Percentiles rank a stretch among this genome's conserved stretches.
phyloP scores from a whole-genome alignment of 192 early-diverging fungal species.

The Backusella circina region DNA sequence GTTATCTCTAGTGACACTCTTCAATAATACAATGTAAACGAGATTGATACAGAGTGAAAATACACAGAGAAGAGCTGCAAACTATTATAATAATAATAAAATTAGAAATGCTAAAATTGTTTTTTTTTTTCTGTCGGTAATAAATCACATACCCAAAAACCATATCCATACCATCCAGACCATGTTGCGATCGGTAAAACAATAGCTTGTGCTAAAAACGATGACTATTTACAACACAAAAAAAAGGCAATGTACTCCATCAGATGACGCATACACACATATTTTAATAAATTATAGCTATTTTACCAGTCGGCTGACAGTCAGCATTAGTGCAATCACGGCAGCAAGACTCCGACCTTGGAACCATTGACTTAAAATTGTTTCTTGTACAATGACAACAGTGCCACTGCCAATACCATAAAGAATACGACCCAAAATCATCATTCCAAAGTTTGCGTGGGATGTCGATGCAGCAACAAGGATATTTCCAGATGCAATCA shows the following conservation, averaged over 20 bases:
- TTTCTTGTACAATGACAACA: conserved; percentile 75
- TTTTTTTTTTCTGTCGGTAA: not conserved
- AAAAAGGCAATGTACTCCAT: not conserved
- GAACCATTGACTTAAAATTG: conserved; percentile 75
- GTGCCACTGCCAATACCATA: conserved; percentile 68
- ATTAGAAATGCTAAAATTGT: not conserved
- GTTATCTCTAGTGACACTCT: conserved; percentile 11
- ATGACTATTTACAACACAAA: conserved; percentile 35
- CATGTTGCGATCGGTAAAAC: conserved; percentile 55
- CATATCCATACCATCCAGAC: conserved; percentile 42
- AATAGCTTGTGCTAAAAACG: conserved; percentile 62
- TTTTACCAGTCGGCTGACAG: conserved; percentile 62
- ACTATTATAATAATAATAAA: conserved; percentile 31
- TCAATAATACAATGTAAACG: conserved; percentile 57
- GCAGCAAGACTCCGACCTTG: conserved; percentile 62
- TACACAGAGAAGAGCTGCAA: conserved; percentile 60
- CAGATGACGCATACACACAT: not conserved
- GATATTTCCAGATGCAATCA: conserved; percentile 52
- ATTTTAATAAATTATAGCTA: not conserved
- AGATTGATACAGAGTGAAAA: conserved; percentile 69
- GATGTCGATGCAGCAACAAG: conserved; percentile 47
- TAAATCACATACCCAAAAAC: conserved; percentile 31
- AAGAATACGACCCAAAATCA: conserved; percentile 51
- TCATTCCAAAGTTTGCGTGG: conserved; percentile 37
- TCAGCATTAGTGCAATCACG: conserved; percentile 65